Percentiles rank a stretch among this genome's conserved stretches.
These are phyloP conservation scores for Solanum megistacrolobum DNA, from an alignment of 257 asterid species.

Conservation along the genomic window DNA sequence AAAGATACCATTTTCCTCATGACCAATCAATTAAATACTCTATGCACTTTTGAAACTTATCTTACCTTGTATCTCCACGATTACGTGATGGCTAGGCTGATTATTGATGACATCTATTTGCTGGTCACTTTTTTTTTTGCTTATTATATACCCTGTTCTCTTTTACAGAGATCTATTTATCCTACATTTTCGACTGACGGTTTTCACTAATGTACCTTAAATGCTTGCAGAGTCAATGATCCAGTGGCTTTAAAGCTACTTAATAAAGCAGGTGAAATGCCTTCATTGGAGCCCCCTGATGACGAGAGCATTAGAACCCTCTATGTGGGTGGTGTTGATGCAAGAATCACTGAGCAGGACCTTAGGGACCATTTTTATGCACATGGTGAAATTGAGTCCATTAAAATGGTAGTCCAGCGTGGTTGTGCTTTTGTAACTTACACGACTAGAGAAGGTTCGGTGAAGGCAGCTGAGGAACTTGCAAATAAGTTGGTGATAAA, in stretches of 20 bases:
- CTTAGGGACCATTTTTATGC: constrained; percentile 89
- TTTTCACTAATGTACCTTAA: neutral
- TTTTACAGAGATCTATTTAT: neutral
- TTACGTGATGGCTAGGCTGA: neutral
- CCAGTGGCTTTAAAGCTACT: constrained; percentile 91
- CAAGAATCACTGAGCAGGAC: constrained; percentile 77
- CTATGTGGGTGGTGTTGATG: constrained; percentile 88
- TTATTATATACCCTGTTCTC: neutral
- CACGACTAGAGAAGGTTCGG: constrained; percentile 91
- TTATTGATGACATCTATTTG: neutral
- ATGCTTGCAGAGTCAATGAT: constrained; percentile 63
- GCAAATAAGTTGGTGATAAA: constrained; percentile 71
- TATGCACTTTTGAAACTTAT: neutral
- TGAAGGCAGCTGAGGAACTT: constrained; percentile 95
- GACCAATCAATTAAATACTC: neutral
- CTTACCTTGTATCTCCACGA: neutral
- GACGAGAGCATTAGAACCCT: constrained; percentile 93
- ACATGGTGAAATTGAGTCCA: constrained; percentile 92
- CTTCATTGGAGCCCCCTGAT: constrained; percentile 93
- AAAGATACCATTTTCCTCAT: neutral
- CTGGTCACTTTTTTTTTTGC: neutral
- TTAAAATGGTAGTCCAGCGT: constrained; percentile 74
- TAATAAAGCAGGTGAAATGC: constrained; percentile 96
- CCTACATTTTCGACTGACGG: neutral
- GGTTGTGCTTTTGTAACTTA: constrained; percentile 94